Conservation (phyloP, 495 filamentous ascomycete species). For the Penicillium flavigenum region DNA sequence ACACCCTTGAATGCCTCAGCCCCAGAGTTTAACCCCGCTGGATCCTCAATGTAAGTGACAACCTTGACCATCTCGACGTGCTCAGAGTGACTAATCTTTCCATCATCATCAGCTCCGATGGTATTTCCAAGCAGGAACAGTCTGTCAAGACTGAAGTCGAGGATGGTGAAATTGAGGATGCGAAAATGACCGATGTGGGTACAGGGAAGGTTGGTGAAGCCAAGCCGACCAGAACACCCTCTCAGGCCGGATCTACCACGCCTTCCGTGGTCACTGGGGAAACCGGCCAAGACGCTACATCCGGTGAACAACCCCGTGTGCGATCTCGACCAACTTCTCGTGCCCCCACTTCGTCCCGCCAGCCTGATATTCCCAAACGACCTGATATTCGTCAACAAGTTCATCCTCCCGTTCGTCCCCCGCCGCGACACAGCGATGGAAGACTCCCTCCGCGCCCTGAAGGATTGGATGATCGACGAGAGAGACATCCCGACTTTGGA, state of each 20-base stretch:
- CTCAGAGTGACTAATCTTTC: conserved; percentile 16
- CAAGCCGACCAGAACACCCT: conserved; percentile 7
- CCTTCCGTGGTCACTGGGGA: conserved; percentile 18
- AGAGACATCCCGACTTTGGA: conserved; percentile 39
- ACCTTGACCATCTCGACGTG: background rate
- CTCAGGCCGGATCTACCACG: conserved; percentile 14
- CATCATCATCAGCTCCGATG: conserved; percentile 29
- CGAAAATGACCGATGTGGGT: conserved; percentile 46
- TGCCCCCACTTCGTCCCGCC: conserved; percentile 31
- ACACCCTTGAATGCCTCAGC: conserved; percentile 48
- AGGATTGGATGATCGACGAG: conserved; percentile 39
- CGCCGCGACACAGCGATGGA: conserved; percentile 30
- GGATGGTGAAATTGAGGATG: conserved; percentile 77
- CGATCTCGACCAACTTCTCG: conserved; percentile 29
- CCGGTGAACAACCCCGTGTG: conserved; percentile 27
- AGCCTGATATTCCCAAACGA: conserved; percentile 36
- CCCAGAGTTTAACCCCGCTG: conserved; percentile 47
- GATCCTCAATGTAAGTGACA: conserved; percentile 41
- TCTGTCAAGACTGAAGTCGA: conserved; percentile 59
- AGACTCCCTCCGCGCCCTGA: conserved; percentile 43
- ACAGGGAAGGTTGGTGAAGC: conserved; percentile 20
- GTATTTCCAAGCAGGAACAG: conserved; percentile 29
- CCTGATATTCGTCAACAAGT: conserved; percentile 40
- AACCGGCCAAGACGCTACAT: conserved; percentile 14
- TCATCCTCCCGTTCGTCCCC: conserved; percentile 31